Base-by-base conservation (phyloP, 129 eudicot species). In the Solidago caesia region DNA sequence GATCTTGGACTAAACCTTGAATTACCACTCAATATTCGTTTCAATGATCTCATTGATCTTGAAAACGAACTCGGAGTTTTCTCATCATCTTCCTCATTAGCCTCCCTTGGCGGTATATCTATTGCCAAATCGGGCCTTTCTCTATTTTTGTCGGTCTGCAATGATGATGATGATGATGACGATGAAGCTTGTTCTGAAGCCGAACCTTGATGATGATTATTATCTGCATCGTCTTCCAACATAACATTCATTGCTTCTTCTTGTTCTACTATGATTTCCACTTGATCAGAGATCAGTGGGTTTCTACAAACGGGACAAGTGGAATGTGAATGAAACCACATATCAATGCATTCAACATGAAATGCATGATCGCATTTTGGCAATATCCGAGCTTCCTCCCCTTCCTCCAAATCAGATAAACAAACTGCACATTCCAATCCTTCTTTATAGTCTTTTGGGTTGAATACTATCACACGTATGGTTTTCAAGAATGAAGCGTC, bases 351-450 rank as follows among this genome's bases (percentile, higher is more conserved):
- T 26, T 81, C 76, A 3, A 74, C 25, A 44, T 85, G 86, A 71
- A 85, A 85, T 68, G 77, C 81, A 60, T 85, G 84, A 25, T 78
- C 29, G 48, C 89, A 85, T 70, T 71, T 82, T 0, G 89, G 86
- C 62, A 85, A 48, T 6, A 81, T 12, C 46, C 84, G 75, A 43
- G 67, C 41, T 67, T 78, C 70, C 46, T 85, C 88, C 6, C 81
- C 81, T 29, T 70, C 64, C 3, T 51, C 27, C 29, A 75, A 14
- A 9, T 75, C 69, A 3, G 81, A 81, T 66, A 75, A 69, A 44
- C 77, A 81, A 13, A 90, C 85, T 4, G 91, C 78, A 66, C 98
- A 93, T 76, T 89, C 96, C 26, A 90, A 61, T 29, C 95, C 92
- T 0, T 81, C 92, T 78, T 88, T 80, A 45, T 82, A 86, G 3